Conservation (phyloP, 805 yeast genomes). For the Yamadazyma tumulicola region DNA sequence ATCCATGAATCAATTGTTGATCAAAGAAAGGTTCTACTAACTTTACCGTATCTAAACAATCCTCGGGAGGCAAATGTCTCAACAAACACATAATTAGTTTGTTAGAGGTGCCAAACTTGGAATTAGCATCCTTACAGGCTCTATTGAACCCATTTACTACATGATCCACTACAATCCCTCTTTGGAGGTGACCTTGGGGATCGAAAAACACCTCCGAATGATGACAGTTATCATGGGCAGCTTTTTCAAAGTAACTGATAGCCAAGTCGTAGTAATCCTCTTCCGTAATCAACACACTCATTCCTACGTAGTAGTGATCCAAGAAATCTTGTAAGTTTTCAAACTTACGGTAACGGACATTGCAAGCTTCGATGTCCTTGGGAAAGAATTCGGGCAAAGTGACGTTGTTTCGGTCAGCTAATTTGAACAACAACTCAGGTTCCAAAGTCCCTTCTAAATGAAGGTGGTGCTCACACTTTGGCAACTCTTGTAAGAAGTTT, state of each 20-base stretch:
- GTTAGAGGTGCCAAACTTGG: conserved; percentile 59
- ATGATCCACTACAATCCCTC: conserved; percentile 56
- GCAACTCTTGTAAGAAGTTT: conserved; percentile 62
- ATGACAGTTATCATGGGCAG: conserved; percentile 52
- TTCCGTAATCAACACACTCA: conserved; percentile 66
- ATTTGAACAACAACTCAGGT: conserved; percentile 66
- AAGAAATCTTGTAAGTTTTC: conserved; percentile 73
- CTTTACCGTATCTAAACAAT: conserved; percentile 57
- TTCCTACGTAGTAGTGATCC: conserved; percentile 76
- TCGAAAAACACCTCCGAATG: conserved; percentile 82
- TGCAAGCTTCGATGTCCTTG: conserved; percentile 51
- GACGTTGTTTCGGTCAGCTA: conserved; percentile 64
- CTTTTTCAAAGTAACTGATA: conserved; percentile 65
- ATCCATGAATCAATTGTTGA: conserved; percentile 62
- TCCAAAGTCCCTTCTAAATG: conserved; percentile 82
- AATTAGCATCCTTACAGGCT: conserved; percentile 62
- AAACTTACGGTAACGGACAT: conserved; percentile 58
- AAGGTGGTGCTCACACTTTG: conserved; percentile 85
- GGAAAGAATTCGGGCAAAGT: conserved; percentile 64
- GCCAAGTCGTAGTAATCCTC: conserved; percentile 76
- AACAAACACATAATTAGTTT: conserved; percentile 79
- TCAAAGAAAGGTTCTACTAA: conserved; percentile 49
- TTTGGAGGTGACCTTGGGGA: conserved; percentile 77
- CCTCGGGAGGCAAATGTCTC: conserved; percentile 65
- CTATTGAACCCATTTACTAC: conserved; percentile 65